A percentile compares a stretch with the other conserved stretches of the same genome.
These are phyloP conservation scores for Aspergillus fumigatiaffinis DNA, from an alignment of 2,329 filamentous ascomycete genomes.

Conservation along the genomic window DNA sequence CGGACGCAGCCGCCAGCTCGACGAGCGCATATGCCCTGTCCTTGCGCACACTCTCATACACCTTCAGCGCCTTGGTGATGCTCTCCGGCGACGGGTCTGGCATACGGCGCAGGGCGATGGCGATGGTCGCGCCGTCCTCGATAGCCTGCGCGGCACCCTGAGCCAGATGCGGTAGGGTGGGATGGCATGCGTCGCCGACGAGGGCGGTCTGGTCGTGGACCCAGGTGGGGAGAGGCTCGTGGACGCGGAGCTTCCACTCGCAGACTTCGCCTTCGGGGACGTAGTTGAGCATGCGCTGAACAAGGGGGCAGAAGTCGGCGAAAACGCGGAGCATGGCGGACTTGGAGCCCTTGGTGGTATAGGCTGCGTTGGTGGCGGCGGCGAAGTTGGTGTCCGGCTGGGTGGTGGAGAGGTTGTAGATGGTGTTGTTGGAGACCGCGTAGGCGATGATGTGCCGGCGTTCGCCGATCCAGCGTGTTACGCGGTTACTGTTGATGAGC, in stretches of 20 bases:
- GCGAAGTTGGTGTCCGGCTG: constrained; percentile 61
- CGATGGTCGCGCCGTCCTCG: constrained; percentile 58
- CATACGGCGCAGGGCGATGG: constrained; percentile 47
- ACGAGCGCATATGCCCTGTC: constrained; percentile 55
- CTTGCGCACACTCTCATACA: constrained; percentile 56
- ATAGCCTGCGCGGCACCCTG: constrained; percentile 64
- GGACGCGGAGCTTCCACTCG: constrained; percentile 63
- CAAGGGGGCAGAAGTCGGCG: constrained; percentile 57
- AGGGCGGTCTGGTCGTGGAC: constrained; percentile 51
- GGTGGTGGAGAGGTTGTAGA: constrained; percentile 64
- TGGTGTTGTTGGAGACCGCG: constrained; percentile 57
- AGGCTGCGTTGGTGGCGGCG: constrained; percentile 55
- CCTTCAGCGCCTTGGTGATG: constrained; percentile 51
- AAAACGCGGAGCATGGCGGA: constrained; percentile 58
- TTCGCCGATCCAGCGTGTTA: constrained; percentile 63
- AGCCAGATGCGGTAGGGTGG: constrained; percentile 60
- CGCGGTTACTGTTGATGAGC: constrained; percentile 55
- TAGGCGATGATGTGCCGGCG: constrained; percentile 66
- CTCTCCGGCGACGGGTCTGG: constrained; percentile 43
- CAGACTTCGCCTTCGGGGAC: constrained; percentile 63
- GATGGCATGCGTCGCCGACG: constrained; percentile 59
- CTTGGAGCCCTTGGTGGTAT: constrained; percentile 61
- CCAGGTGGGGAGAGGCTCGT: constrained; percentile 62
- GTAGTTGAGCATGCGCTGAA: constrained; percentile 57
- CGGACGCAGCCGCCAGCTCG: constrained; percentile 53